Base-by-base conservation (phyloP, 2,329 filamentous ascomycete species). In the Diaporthe citri region DNA sequence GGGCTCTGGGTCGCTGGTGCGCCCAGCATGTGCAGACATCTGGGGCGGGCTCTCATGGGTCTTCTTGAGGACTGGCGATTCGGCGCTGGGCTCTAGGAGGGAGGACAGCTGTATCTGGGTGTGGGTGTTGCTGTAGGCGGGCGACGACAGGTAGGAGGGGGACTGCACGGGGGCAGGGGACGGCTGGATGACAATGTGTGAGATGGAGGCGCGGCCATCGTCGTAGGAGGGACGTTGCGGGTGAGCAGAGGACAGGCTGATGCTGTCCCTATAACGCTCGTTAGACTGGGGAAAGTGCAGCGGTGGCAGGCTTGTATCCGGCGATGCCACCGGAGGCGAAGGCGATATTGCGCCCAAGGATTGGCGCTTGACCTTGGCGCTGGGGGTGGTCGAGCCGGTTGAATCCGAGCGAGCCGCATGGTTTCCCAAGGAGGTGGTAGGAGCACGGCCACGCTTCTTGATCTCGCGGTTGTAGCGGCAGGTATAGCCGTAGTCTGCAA, bases 381-480 rank as follows among this genome's bases (percentile, higher is more conserved):
- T 56, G 28, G 51, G 46, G 8, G 55, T 62, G 10, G 8, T 70
- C 20, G 75, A 46, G 17, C 41, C 55, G 52, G 75, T 72, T 22
- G 55, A 67, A 34, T 77, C 76, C 3, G 71, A 73, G 31, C 71
- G 72, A 57, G 51, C 73, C n/a, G 70, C 34, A 64, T 62, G 36
- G 52, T 73, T 46, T 52, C 56, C 56, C 70, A 41, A 39, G 22
- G 71, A 62, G 28, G 52, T 28, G 31, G 59, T 75, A 48, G 83
- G 83, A 31, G 81, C 77, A 15, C 83, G 82, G 9, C 83, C 83
- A 34, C 83, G 78, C 73, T 84, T 84, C 78, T 84, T 84, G 31
- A 84, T 78, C 51, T 83, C 79, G 31, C 83, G 81, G 41, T 83
- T 82, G 72, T 85, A 85, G 22, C 80, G 79, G 72, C 83, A 85